phyloP scores from a whole-genome alignment of 208 protist genomes.

The Acanthamoeba castellanii region DNA sequence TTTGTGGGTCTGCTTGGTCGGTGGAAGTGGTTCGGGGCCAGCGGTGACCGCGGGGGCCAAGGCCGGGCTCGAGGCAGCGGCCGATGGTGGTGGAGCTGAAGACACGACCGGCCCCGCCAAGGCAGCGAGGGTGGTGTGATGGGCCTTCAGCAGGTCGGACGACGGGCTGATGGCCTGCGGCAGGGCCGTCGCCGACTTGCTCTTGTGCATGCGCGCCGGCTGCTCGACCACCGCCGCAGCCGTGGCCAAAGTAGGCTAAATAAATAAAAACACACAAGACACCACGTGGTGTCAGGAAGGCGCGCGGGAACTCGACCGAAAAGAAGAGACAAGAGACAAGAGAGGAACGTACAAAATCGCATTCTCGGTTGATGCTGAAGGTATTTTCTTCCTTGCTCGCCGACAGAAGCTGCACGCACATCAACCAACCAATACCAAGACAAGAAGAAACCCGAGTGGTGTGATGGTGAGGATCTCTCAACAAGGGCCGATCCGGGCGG shows the following conservation, averaged over 20 bases:
- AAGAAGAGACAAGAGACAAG: too few species aligned
- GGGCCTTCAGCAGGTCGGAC: conserved; percentile 42
- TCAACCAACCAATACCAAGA: neutral
- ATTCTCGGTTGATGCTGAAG: conserved; percentile 59
- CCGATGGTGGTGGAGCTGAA: neutral
- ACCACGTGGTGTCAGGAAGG: neutral
- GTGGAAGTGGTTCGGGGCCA: neutral
- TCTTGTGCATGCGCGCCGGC: conserved; percentile 9
- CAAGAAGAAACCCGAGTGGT: neutral
- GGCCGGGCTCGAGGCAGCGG: neutral
- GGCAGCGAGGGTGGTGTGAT: neutral
- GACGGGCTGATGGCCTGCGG: conserved; percentile 58
- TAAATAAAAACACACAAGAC: neutral
- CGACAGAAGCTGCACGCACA: conserved; percentile 20
- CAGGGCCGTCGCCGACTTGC: conserved; percentile 30
- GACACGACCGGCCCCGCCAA: neutral
- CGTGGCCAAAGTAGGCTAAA: conserved; percentile 1
- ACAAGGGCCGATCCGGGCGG: too few species aligned
- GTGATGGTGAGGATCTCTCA: neutral
- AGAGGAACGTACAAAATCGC: conserved; percentile 18
- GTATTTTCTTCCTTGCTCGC: neutral
- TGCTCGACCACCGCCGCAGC: neutral
- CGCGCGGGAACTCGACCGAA: neutral
- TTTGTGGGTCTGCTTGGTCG: neutral
- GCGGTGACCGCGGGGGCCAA: neutral